phyloP scores from a whole-genome alignment of 1,139 yeast species.

The Pichia terricola region DNA sequence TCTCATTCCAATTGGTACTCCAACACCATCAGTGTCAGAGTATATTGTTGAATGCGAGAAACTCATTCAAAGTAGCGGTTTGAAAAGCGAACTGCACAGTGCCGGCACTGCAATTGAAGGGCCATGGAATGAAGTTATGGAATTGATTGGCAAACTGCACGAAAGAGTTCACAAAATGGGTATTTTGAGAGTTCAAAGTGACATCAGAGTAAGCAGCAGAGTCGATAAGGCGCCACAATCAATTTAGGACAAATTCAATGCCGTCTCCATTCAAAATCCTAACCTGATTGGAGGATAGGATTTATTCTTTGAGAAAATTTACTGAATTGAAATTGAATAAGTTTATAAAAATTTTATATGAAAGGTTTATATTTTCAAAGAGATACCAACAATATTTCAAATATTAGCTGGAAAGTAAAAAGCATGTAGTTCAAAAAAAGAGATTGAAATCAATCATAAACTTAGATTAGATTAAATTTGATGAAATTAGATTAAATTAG shows the following conservation, averaged over 20 bases:
- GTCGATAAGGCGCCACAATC: constrained; percentile 51
- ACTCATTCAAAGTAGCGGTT: constrained; percentile 48
- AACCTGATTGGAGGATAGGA: too few species aligned
- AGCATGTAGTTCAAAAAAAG: too few species aligned
- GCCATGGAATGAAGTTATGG: constrained; percentile 84
- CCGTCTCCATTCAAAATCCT: constrained; percentile 27
- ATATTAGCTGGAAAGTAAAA: too few species aligned
- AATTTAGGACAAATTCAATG: constrained; percentile 56
- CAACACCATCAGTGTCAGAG: constrained; percentile 66
- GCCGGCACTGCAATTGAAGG: constrained; percentile 92
- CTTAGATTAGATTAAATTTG: too few species aligned
- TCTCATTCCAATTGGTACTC: constrained; percentile 77
- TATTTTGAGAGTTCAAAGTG: constrained; percentile 70
- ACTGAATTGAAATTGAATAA: too few species aligned
- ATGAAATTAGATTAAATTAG: too few species aligned
- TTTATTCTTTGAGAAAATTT: too few species aligned
- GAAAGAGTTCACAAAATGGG: constrained; percentile 60
- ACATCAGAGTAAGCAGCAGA: constrained; percentile 75
- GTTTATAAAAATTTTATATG: too few species aligned
- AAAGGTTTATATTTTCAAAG: too few species aligned
- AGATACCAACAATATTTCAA: too few species aligned
- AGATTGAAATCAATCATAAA: too few species aligned
- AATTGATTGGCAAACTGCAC: constrained; percentile 70
- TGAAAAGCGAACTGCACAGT: constrained; percentile 66
- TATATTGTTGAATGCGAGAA: constrained; percentile 64